Base-by-base conservation (phyloP, 257 asterid species). In the Nicotiana benthamiana region DNA sequence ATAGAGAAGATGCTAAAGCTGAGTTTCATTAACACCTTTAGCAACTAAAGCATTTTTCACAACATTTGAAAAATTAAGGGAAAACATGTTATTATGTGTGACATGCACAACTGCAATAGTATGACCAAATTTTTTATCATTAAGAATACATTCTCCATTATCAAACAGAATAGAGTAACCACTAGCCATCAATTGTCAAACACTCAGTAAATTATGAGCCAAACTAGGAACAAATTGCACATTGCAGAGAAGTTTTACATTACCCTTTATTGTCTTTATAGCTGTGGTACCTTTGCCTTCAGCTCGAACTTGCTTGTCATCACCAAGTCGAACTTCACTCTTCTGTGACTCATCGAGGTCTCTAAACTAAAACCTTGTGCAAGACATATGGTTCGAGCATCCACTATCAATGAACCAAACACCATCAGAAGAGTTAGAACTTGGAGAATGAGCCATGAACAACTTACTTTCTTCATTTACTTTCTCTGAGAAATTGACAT, bases 141-240 rank as follows among this genome's bases (percentile, higher is more conserved):
- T 22, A 40, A 84, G 27, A n/a, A 30, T 18, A 59, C 84, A 77
- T 2, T 26, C 5, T 6, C 3, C 51, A 18, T 32, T 74, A 48
- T 68, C 80, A 77, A 84, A 84, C 17, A 59, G 0, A 15, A 81
- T 4, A 0, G 53, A 36, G 10, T 77, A 84, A 1, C 83, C 75
- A 81, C 64, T 52, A 28, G n/a, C 4, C 83, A 82, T 80, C 9
- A 85, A 26, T 63, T 80, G 81, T 1, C 81, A 83, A 53, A 83
- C 77, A 74, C 85, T 81, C 4, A 81, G 10, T 22, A 86, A 48
- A 34, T 75, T 83, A 6, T 86, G 43, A 0, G 54, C 57, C 3
- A 67, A 59, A 54, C 20, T 11, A 11, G 85, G 85, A 0, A 75
- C 75, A 75, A n/a, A 75, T 1, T 75, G 34, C 1, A 83, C 83